Base-by-base conservation (phyloP, 768 basidiomycete genomes). In the Stropharia rugosoannulata region DNA sequence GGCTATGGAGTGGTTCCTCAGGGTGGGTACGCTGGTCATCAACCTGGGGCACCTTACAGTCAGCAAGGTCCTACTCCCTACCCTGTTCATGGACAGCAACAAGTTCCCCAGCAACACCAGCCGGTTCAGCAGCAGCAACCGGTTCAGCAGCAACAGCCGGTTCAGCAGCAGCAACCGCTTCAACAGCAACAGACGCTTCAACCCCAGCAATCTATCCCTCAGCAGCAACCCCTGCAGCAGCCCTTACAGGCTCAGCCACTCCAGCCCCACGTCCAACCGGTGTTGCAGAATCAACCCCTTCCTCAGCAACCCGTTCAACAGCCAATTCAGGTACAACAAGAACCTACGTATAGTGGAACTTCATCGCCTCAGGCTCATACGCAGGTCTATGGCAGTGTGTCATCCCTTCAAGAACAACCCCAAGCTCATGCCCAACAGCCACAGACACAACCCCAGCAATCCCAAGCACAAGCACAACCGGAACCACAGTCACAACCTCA, bases 11-110 rank as follows among this genome's bases (percentile, higher is more conserved):
- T 56, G 51, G 59, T 59, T 25, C 54, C 62, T 57, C 67, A 68
- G 60, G 57, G 68, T 13, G 66, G 66, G 6, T 70, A 73, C 47
- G 61, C 64, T 1, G 70, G 69, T 9, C 70, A 64, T 58, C 78
- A 69, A 61, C 72, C 61, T 11, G 73, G 65, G 59, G 69, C 56
- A 38, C 73, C 67, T 12, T 73, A 73, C 47, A 68, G 68, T 16
- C 70, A 72, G 5, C 75, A 77, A 41, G 78, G 75, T 2, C 74
- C 72, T 29, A 73, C 62, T 7, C 73, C 69, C 22, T 73, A 74
- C 59, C 74, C 78, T 46, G 66, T 64, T 16, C 78, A 67, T 41
- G 65, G 59, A 55, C 48, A 59, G 18, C 54, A 54, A 36, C 54
- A 41, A 2, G 41, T 43, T 16, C 60, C 51, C 4, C 58, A 57